Evolutionary conservation across 225 moss, liverwort and hornwort species (phyloP), one percentile per base, ranked within the genome.

Genomic region (Lunularia cruciata): DNA sequence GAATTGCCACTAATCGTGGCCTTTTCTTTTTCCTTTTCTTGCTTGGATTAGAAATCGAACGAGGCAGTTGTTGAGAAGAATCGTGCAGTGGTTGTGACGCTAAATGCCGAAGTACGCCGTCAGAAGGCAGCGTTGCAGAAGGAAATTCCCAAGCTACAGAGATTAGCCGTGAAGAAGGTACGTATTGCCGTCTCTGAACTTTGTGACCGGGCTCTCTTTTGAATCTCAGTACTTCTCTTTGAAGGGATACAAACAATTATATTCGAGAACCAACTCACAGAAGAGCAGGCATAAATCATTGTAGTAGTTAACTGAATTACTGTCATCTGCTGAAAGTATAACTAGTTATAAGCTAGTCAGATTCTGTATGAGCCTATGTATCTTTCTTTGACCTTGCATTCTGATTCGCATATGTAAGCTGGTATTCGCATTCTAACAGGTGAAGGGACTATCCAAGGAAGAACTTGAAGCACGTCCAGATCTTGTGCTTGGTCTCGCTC

Each of bases 61-160:
- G 86, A 84, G 40, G 86, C 79, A 20, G 60, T 66, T 31, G 70
- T 20, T 37, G 90, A 90, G 80, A 90, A 79, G 72, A 86, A 90
- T 40, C 82, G 90, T 72, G 90, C 87, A 61, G 75, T 68, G 37
- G 63, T 78, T 67, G 87, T 83, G 0, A 86, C 90, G 25, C 19
- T 87, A 39, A 86, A 86, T 74, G 87, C 90, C 37, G 90, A 90
- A 76, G 78, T 86, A 47, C 86, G 87, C 38, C 83, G 84, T 37
- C 76, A 79, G 51, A 90, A 90, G 74, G 84, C 82, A 64, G 77
- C 87, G 12, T 23, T 86, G 45, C 76, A 68, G 64, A 71, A 68
- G 64, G 90, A 90, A 48, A 78, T 87, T 58, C 87, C 90, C 22
- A 86, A 74, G 70, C 84, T 90, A 40, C 83, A 86, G 46, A 90